Conservation (phyloP, 2,329 filamentous ascomycete genomes). For the Diplodia mutila region DNA sequence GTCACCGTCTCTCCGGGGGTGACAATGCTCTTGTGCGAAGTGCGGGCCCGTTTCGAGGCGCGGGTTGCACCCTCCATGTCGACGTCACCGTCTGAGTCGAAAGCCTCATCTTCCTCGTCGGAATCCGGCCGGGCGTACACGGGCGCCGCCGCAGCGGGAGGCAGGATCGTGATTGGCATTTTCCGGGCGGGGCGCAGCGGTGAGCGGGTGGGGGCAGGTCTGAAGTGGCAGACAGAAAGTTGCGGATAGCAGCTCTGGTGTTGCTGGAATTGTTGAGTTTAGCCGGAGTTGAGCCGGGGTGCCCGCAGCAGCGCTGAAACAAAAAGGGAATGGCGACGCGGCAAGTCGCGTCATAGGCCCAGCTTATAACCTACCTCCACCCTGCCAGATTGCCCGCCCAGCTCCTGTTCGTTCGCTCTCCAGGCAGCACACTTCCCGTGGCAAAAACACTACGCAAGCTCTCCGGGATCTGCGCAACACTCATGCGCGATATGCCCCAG, state of each 20-base stretch:
- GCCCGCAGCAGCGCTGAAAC: not conserved
- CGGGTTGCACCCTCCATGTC: slow-evolving; percentile 53
- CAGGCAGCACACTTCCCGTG: slow-evolving; percentile 10
- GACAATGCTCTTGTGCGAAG: slow-evolving; percentile 62
- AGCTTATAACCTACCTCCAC: not conserved
- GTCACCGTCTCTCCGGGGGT: slow-evolving; percentile 90
- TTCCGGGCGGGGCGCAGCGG: slow-evolving; percentile 21
- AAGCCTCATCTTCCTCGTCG: slow-evolving; percentile 38
- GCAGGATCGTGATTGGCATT: slow-evolving; percentile 65
- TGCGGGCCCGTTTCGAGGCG: slow-evolving; percentile 44
- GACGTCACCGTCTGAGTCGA: slow-evolving; percentile 54
- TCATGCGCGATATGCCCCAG: not conserved
- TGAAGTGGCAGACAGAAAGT: not conserved
- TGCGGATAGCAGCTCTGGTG: not conserved
- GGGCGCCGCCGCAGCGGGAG: slow-evolving; percentile 51
- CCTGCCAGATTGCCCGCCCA: not conserved
- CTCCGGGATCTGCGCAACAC: not conserved
- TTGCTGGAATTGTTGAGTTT: not conserved
- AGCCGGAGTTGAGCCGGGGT: not conserved
- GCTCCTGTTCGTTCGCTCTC: slow-evolving; percentile 2
- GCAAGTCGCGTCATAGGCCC: slow-evolving; percentile 8
- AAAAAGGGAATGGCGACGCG: not conserved
- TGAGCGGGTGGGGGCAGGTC: not conserved
- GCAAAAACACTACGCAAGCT: slow-evolving; percentile 12
- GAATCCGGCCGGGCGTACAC: slow-evolving; percentile 31